Evolutionary conservation across 2,329 filamentous ascomycete genomes (phyloP), one percentile per base, ranked within the genome.

Genomic region (Furcasterigmium furcatum): DNA sequence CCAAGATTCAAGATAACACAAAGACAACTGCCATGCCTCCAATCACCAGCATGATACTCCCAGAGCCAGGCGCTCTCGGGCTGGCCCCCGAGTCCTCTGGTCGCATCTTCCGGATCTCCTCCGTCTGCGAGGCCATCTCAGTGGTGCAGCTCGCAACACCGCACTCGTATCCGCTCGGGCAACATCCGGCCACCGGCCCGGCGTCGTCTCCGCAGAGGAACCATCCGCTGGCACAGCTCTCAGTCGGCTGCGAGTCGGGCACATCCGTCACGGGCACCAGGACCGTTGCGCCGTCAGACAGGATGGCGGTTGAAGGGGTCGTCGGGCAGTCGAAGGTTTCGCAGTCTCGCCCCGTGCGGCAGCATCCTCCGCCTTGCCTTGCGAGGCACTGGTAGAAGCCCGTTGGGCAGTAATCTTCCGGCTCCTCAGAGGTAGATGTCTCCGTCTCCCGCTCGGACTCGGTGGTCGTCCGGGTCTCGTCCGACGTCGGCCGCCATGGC

Each of bases 361-460:
- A 97, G 70, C 92, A 97, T 2, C 79, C 79, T 18, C 90, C 90
- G 13, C 88, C 90, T 48, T 91, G 89, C 48, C 84, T 83, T 2
- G 92, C 92, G 3, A 85, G 80, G 65, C 92, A 97, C 42, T 89
- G 85, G 65, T 97, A 97, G 72, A 91, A 97, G 3, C 91, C 91
- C 0, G 85, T 91, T 1, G 92, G 92, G 56, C 92, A 97, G 55
- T 77, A 72, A 25, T 65, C 65, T 14, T 62, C 54, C 1, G 71
- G 60, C 12, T 71, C 63, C 7, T 60, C 54, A 5, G 64, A 66
- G 46, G 59, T 54, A 46, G 60, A 52, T 38, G 40, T 56, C 58
- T 46, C 38, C 56, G 50, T 38, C 64, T 60, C 9, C 64, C 20
- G 60, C 16, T 67, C 66, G 14, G 64, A 66, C 9, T 61, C 55